Conservation (phyloP, 306 rosid species). For the Sechiopsis laciniata region DNA sequence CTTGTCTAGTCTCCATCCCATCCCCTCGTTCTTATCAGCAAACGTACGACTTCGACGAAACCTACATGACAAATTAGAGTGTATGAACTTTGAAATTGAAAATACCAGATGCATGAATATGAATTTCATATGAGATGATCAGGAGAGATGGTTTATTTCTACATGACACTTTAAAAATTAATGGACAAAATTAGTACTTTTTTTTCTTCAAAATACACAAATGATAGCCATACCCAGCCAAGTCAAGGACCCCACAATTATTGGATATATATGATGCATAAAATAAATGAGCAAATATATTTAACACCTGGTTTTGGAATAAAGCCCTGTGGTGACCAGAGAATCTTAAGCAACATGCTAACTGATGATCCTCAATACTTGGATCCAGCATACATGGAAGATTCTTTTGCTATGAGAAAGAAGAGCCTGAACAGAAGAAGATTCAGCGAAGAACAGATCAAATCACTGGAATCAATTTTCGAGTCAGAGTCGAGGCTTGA, state of each 20-base stretch:
- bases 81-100: neutral
- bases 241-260: slow-evolving; percentile 18
- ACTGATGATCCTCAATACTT: slow-evolving; percentile 9
- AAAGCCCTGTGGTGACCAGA: neutral
- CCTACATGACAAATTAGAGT: neutral
- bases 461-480: slow-evolving; percentile 60
- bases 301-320: neutral
- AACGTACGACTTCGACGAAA: neutral
- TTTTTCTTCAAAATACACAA: neutral
- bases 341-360: slow-evolving; percentile 12
- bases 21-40: slow-evolving; percentile 1
- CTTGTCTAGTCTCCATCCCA: slow-evolving; percentile 1
- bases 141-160: neutral
- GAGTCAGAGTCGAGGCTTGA: slow-evolving; percentile 77
- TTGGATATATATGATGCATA: slow-evolving; percentile 18
- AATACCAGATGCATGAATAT: neutral
- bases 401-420: slow-evolving; percentile 29
- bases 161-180: neutral
- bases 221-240: neutral
- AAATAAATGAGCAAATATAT: slow-evolving; percentile 8
- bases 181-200: neutral
- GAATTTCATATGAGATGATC: neutral
- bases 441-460: slow-evolving; percentile 80
- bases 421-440: slow-evolving; percentile 49
- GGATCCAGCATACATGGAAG: slow-evolving; percentile 16